phyloP scores from a whole-genome alignment of 768 basidiomycete species.

The Aureoboletus auriporus region DNA sequence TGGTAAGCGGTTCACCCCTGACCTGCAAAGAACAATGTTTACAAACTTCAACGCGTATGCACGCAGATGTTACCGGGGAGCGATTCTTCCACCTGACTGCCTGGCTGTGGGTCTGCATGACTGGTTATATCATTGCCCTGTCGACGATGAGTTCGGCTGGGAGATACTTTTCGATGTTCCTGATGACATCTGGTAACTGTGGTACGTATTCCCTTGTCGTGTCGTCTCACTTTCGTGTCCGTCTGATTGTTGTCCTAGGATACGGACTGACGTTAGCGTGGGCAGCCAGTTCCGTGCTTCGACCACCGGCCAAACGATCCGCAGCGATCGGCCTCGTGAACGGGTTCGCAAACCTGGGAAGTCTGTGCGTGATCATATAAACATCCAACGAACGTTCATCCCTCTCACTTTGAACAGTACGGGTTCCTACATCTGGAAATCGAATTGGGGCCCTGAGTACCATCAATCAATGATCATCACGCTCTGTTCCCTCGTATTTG shows the following conservation, averaged over 20 bases:
- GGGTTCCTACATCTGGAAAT: slow-evolving; percentile 60
- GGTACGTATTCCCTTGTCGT: slow-evolving; percentile 22
- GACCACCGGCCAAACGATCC: slow-evolving; percentile 51
- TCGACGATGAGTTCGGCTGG: slow-evolving; percentile 49
- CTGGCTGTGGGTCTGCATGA: slow-evolving; percentile 58
- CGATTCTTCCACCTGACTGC: slow-evolving; percentile 56
- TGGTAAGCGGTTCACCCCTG: slow-evolving; percentile 23
- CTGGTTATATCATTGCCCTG: slow-evolving; percentile 59
- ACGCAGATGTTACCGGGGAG: slow-evolving; percentile 53
- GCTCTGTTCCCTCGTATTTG: slow-evolving; percentile 31
- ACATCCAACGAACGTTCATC: too few species aligned
- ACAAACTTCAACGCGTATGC: not conserved
- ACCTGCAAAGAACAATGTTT: too few species aligned
- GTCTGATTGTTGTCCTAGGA: slow-evolving; percentile 17
- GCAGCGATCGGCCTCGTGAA: slow-evolving; percentile 63
- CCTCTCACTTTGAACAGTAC: slow-evolving; percentile 34
- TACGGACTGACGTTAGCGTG: slow-evolving; percentile 50
- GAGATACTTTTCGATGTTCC: slow-evolving; percentile 59
- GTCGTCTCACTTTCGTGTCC: not conserved
- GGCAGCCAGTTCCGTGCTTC: slow-evolving; percentile 57
- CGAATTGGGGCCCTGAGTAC: slow-evolving; percentile 56
- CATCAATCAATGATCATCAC: slow-evolving; percentile 60
- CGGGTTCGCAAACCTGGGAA: slow-evolving; percentile 55
- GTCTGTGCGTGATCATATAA: slow-evolving; percentile 38
- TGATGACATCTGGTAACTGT: slow-evolving; percentile 56